Evolutionary conservation across 2,329 filamentous ascomycete species (phyloP).

Genomic region (Aspergillus melleus): DNA sequence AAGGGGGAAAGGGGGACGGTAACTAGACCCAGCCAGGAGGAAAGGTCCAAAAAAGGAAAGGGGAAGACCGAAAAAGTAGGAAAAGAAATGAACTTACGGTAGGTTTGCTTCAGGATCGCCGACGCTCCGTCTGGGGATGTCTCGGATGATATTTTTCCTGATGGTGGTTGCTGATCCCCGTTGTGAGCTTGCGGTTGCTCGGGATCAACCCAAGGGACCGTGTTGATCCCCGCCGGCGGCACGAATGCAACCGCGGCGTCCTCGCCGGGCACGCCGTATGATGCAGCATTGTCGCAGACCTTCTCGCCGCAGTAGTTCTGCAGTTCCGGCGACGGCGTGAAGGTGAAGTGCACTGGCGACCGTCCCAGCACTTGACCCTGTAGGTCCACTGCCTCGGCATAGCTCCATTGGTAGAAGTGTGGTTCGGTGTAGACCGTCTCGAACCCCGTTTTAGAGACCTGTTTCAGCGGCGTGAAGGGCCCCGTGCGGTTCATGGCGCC

Average conservation of each 20-base stretch:
- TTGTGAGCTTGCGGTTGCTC: constrained; percentile 23
- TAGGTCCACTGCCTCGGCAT: constrained; percentile 38
- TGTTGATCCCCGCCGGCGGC: constrained; percentile 32
- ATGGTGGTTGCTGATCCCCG: too few species aligned
- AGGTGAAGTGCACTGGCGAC: constrained; percentile 36
- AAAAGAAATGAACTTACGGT: constrained; percentile 12
- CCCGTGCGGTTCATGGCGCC: constrained; percentile 31
- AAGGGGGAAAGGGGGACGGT: too few species aligned
- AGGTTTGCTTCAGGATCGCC: constrained; percentile 1
- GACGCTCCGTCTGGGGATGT: constrained; percentile 1
- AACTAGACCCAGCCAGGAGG: too few species aligned
- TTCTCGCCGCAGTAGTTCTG: constrained; percentile 31
- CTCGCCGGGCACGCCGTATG: constrained; percentile 33
- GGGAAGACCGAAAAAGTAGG: neutral
- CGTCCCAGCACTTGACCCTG: constrained; percentile 33
- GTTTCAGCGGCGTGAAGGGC: constrained; percentile 30
- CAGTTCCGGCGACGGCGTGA: constrained; percentile 37
- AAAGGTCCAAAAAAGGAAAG: too few species aligned
- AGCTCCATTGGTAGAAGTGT: constrained; percentile 32
- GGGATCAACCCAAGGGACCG: constrained; percentile 35
- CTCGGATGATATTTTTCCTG: neutral
- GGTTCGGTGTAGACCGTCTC: constrained; percentile 37
- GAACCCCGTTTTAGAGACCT: constrained; percentile 37
- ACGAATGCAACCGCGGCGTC: constrained; percentile 24
- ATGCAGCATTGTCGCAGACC: constrained; percentile 29